These are phyloP conservation scores for Fusarium guadeloupense DNA, from an alignment of 2,329 filamentous ascomycete species.

Conservation along the genomic window DNA sequence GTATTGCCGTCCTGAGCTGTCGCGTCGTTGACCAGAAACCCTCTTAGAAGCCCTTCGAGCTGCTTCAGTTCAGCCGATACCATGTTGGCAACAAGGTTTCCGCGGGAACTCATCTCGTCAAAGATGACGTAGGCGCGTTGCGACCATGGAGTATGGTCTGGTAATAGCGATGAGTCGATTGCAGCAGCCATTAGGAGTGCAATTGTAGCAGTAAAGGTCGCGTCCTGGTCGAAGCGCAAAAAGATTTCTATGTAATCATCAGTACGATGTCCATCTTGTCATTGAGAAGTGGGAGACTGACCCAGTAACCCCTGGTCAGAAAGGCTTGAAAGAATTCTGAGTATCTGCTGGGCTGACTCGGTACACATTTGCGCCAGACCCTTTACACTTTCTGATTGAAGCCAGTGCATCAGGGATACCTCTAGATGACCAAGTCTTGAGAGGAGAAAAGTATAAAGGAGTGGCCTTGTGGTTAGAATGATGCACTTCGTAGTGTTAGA, in stretches of 20 bases:
- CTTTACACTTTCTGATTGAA: slow-evolving; percentile 31
- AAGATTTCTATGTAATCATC: slow-evolving; percentile 12
- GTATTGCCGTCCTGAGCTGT: not conserved
- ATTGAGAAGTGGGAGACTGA: not conserved
- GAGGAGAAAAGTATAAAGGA: slow-evolving; percentile 34
- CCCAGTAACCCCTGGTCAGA: slow-evolving; percentile 29
- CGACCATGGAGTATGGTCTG: slow-evolving; percentile 49
- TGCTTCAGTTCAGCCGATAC: slow-evolving; percentile 36
- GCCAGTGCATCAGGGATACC: slow-evolving; percentile 34
- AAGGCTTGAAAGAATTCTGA: slow-evolving; percentile 22
- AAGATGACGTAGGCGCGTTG: slow-evolving; percentile 54
- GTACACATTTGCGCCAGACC: slow-evolving; percentile 18
- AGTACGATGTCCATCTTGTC: not conserved
- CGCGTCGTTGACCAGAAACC: slow-evolving; percentile 1
- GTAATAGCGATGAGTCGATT: slow-evolving; percentile 49
- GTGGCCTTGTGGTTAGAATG: slow-evolving; percentile 30
- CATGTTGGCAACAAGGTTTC: slow-evolving; percentile 56
- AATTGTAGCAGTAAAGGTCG: slow-evolving; percentile 47
- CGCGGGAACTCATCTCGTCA: slow-evolving; percentile 56
- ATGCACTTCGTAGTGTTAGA: slow-evolving; percentile 22
- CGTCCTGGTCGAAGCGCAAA: slow-evolving; percentile 24
- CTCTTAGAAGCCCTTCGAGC: slow-evolving; percentile 12
- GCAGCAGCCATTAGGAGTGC: slow-evolving; percentile 51
- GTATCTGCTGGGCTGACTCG: slow-evolving; percentile 25
- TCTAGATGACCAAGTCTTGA: slow-evolving; percentile 33